Conservation (phyloP, 1,284 basidiomycete genomes). For the Ganoderma boninense region DNA sequence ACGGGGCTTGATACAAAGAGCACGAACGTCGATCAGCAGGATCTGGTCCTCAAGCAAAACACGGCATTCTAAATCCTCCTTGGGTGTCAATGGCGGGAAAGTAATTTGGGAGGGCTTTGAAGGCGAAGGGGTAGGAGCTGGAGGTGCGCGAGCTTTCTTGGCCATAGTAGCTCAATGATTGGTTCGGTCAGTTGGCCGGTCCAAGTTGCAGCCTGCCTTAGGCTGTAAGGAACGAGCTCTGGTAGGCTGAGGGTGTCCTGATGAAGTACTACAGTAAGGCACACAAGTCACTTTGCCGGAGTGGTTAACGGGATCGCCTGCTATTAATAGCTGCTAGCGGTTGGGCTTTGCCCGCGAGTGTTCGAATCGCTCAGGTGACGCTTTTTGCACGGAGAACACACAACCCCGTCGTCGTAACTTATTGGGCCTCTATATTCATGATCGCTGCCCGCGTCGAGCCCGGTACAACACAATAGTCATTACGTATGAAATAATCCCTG, state of each 20-base stretch:
- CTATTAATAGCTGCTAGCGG: slow-evolving; percentile 53
- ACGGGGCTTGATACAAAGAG: background rate
- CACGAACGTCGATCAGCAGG: slow-evolving; percentile 64
- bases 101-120: slow-evolving; percentile 14
- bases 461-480: background rate
- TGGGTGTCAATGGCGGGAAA: slow-evolving; percentile 48
- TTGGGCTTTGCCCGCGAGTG: slow-evolving; percentile 77
- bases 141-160: slow-evolving; percentile 24
- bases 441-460: too few relatives aligned
- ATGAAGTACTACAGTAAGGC: background rate
- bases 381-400: slow-evolving; percentile 45
- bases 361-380: slow-evolving; percentile 91
- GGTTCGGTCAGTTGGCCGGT: background rate
- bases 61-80: slow-evolving; percentile 53
- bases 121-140: slow-evolving; percentile 4
- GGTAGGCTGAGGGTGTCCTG: background rate
- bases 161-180: slow-evolving; percentile 20
- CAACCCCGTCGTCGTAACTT: too few relatives aligned
- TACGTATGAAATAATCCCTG: too few relatives aligned
- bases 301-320: slow-evolving; percentile 94
- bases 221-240: too few relatives aligned
- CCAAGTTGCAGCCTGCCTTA: too few relatives aligned
- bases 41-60: slow-evolving; percentile 71
- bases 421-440: too few relatives aligned
- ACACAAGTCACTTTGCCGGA: slow-evolving; percentile 82